Evolutionary conservation across 306 rosid genomes (phyloP), one percentile per base, ranked within the genome.

Genomic region (Lupinus albus): DNA sequence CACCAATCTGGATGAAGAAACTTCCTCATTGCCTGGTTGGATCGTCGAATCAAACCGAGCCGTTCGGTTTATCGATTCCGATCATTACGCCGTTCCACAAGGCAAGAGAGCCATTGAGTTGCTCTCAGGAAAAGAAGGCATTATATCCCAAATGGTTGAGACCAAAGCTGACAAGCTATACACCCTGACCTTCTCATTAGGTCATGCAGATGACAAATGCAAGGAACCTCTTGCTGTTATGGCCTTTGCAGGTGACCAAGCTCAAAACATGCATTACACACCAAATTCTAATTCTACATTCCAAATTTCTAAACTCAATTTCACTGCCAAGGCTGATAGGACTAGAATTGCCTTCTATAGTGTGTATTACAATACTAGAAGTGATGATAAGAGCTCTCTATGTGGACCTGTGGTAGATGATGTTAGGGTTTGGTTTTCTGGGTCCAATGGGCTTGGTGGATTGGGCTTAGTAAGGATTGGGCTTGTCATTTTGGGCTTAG

Each of bases 371-470:
- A 93, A 90, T 70, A 93, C 97, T 3, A 84, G 99, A 80, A 83
- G 81, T 13, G 97, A 90, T 71, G 97, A 93, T 66, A 80, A 84
- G 96, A 90, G 85, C 77, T 93, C 97, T 6, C 81, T 93, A 0
- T 93, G 99, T 83, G 97, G 99, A 56, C 99, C 99, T 14, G 97
- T 93, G 2, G 82, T 93, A 1, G 99, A 93, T 60, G 94, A 93
- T 61, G 96, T 93, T 0, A 74, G 90, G 62, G 96, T 93, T n/a
- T 86, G 91, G 99, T 86, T 88, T 79, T 80, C 97, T 17, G 45
- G 78, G 65, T 68, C 91, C 11, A 6, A 14, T 36, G 60, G 78
- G 78, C 30, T 85, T 45, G 61, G 30, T 35, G 84, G 76, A 2
- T 50, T 81, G 36, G 84, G 75, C 32, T 56, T 83, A 10, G 9